Conservation (phyloP, 2,329 filamentous ascomycete genomes). For the Arthrinium phaeospermum region DNA sequence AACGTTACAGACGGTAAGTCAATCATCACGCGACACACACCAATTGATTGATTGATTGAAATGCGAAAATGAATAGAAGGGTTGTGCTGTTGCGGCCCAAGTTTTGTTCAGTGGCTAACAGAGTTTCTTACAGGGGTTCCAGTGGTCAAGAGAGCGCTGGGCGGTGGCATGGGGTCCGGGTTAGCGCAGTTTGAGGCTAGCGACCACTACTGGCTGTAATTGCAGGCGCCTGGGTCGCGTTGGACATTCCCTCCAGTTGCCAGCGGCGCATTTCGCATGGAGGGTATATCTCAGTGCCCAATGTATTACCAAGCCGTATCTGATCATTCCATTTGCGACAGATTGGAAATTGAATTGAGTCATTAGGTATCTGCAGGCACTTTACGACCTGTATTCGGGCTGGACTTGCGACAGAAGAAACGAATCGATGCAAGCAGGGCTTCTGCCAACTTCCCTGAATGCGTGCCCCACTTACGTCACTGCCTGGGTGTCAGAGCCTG, state of each 20-base stretch:
- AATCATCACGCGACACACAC: neutral
- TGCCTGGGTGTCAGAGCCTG: neutral
- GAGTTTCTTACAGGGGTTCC: neutral
- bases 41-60: too few relatives aligned
- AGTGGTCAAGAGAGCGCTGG: conserved; percentile 17
- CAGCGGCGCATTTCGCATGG: neutral
- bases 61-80: neutral
- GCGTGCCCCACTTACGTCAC: neutral
- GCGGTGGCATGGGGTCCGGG: conserved; percentile 18
- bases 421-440: neutral
- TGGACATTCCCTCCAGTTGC: neutral
- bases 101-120: neutral
- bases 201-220: conserved; percentile 16
- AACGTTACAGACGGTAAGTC: conserved; percentile 19
- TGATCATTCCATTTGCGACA: neutral
- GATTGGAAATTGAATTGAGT: neutral
- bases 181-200: conserved; percentile 6
- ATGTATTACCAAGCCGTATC: neutral
- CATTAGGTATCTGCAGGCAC: neutral
- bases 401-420: neutral
- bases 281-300: neutral
- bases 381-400: neutral
- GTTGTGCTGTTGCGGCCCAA: neutral
- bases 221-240: neutral
- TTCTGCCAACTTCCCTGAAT: neutral